Conservation (phyloP, 768 basidiomycete species). For the Rhizopogon vesiculosus region DNA sequence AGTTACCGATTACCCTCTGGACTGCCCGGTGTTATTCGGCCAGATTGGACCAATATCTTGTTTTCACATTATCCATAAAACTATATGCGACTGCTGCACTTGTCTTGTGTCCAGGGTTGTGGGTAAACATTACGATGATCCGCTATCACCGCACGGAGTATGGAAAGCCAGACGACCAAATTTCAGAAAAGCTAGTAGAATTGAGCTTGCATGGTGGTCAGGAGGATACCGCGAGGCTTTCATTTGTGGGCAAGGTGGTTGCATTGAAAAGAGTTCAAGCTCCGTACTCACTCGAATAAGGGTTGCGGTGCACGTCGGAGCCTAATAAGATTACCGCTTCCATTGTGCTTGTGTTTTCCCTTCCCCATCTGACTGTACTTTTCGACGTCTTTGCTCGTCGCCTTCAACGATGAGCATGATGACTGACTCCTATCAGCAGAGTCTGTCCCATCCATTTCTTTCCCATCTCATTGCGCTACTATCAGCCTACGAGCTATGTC, state of each 20-base stretch:
- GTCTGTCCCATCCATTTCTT: conserved; percentile 35
- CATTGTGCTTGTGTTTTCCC: not conserved
- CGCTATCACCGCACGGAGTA: no score
- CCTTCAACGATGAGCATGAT: conserved; percentile 31
- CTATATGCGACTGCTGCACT: no score
- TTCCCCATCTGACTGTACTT: not conserved
- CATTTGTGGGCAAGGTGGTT: not conserved
- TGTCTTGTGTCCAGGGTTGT: no score
- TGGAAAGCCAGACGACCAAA: no score
- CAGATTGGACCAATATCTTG: no score
- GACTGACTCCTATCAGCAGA: conserved; percentile 13
- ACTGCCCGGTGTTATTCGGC: no score
- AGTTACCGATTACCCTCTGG: conserved; percentile 71
- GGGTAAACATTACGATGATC: no score
- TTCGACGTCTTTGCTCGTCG: conserved; percentile 7
- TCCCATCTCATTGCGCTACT: conserved; percentile 54
- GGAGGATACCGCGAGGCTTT: not conserved
- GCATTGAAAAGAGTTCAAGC: not conserved
- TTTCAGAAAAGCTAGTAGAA: no score
- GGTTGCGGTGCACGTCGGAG: not conserved
- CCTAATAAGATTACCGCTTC: conserved; percentile 3
- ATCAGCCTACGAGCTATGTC: conserved; percentile 55
- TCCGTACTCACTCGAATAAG: not conserved
- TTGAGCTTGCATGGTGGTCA: not conserved
- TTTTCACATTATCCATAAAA: no score